phyloP scores from a whole-genome alignment of 164 flowering plant genomes.

The Stephania yunnanensis region DNA sequence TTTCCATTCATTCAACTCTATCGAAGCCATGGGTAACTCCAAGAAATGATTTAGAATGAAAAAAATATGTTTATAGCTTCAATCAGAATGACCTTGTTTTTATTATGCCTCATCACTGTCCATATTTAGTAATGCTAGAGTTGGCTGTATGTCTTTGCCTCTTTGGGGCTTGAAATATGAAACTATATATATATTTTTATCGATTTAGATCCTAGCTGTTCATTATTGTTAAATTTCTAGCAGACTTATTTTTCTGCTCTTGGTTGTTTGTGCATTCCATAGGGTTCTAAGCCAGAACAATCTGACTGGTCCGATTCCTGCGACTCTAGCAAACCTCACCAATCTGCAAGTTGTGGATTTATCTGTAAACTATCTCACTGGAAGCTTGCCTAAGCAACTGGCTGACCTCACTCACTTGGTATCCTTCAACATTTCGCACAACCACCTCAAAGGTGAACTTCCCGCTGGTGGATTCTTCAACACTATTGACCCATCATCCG shows the following conservation, averaged over 20 bases:
- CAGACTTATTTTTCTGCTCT: conserved; percentile 4
- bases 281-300: conserved; percentile 68
- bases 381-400: conserved; percentile 72
- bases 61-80: neutral
- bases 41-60: neutral
- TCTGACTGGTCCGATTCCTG: conserved; percentile 62
- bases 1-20: neutral
- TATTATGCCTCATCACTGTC: neutral
- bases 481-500: conserved; percentile 67
- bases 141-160: neutral
- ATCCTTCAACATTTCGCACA: conserved; percentile 73
- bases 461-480: conserved; percentile 87
- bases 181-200: neutral
- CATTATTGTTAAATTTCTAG: conserved; percentile 1
- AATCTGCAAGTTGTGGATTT: conserved; percentile 62
- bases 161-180: neutral
- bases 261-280: conserved; percentile 15
- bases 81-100: neutral
- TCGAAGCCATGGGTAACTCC: neutral
- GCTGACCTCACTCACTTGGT: conserved; percentile 64
- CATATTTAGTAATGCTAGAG: neutral
- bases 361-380: conserved; percentile 65
- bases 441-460: conserved; percentile 78
- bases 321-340: conserved; percentile 45
- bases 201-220: neutral